Evolutionary conservation across 495 filamentous ascomycete genomes (phyloP), one percentile per base, ranked within the genome.

Genomic region (Aspergillus cristatus): DNA sequence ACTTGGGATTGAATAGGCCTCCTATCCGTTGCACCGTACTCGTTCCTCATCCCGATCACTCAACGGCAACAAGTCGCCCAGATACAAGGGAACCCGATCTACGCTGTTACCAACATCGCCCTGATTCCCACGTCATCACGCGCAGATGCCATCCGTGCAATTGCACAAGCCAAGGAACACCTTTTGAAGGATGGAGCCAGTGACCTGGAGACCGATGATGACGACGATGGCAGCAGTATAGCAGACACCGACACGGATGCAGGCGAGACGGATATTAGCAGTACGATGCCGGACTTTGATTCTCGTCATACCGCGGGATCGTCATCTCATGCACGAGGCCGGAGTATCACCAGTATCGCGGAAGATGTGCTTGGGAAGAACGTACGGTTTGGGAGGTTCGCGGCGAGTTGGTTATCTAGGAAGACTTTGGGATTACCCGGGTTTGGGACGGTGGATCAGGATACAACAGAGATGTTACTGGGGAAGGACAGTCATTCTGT

Each of bases 51-150:
- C 35, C 76, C 82, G 15, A 86, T 96, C 43, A 86, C 81, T 6
- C 67, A 79, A 37, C 81, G 89, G 26, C 70, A 90, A 45, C 85
- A 95, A 55, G 89, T 97, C 34, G 91, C 91, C 1, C 77, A 85
- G 41, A 78, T 96, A 34, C 76, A 77, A 37, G 85, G 84, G 12
- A 77, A 76, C 32, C 82, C 89, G 3, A 67, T 96, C 37, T 96
- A 94, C 54, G 77, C 84, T 29, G 71, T 94, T 32, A 85, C 79
- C 38, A 84, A 88, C 45, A 81, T 98, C 20, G 81, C 87, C 1
- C 66, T 98, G 16, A 94, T 93, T 14, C 91, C 91, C 1, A 76
- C 89, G 13, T 73, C 81, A 11, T 91, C 81, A 12, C 79, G 78
- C 44, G 53, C 51, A 28, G 86, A 90, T 15, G 90, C 91, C 4